A percentile compares a stretch with the other conserved stretches of the same genome.
phyloP scores from a whole-genome alignment of 495 filamentous ascomycete genomes.

The Penicillium arizonense region DNA sequence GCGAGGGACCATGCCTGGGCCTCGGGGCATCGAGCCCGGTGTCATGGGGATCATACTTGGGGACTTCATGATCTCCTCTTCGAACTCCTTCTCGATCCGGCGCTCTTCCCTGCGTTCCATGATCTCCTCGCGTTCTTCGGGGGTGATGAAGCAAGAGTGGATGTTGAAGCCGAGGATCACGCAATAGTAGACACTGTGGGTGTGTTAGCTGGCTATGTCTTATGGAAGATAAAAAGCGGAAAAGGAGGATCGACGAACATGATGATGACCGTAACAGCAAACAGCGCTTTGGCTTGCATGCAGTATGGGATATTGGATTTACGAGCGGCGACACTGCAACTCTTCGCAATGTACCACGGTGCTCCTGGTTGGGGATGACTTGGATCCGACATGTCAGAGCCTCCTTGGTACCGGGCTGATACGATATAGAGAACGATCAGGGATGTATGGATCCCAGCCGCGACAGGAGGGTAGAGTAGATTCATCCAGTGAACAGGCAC shows the following conservation, averaged over 20 bases:
- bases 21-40: conserved; percentile 8
- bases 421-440: conserved; percentile 64
- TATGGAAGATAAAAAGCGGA: neutral
- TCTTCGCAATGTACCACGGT: conserved; percentile 82
- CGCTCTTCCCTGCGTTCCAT: conserved; percentile 40
- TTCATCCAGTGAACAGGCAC: conserved; percentile 66
- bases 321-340: conserved; percentile 62
- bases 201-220: conserved; percentile 13
- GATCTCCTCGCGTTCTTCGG: conserved; percentile 33
- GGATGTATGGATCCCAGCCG: conserved; percentile 53
- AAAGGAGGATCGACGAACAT: conserved; percentile 52
- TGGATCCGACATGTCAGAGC: conserved; percentile 76
- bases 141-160: conserved; percentile 61
- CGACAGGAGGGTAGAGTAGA: conserved; percentile 69
- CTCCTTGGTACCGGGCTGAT: conserved; percentile 70
- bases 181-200: conserved; percentile 52
- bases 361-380: conserved; percentile 62
- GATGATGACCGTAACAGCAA: conserved; percentile 68
- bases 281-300: conserved; percentile 70
- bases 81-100: conserved; percentile 40
- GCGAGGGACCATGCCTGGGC: conserved; percentile 20
- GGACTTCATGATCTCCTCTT: conserved; percentile 46
- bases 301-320: conserved; percentile 64
- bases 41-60: conserved; percentile 40
- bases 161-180: conserved; percentile 54